These are phyloP conservation scores for Ceratocystis alfenasii DNA, from an alignment of 2,329 filamentous ascomycete genomes.

Conservation along the genomic window DNA sequence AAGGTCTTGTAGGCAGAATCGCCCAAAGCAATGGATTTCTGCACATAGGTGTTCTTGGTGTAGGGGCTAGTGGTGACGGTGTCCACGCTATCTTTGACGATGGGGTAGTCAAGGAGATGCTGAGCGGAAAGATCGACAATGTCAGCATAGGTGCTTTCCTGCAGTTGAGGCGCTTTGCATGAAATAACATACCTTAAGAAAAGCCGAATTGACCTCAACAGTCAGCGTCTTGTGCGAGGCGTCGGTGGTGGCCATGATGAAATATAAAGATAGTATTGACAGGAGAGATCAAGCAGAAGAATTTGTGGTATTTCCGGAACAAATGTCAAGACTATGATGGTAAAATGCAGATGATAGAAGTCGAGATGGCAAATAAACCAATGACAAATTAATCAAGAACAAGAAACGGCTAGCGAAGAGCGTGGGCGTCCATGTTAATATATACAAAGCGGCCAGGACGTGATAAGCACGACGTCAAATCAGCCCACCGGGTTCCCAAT, in stretches of 20 bases:
- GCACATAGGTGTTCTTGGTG: constrained; percentile 70
- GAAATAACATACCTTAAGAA: constrained; percentile 36
- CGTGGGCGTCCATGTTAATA: neutral
- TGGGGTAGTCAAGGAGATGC: constrained; percentile 76
- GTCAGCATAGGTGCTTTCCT: neutral
- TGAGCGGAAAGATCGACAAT: constrained; percentile 29
- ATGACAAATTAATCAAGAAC: neutral
- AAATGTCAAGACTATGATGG: neutral
- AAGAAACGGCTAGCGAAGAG: neutral
- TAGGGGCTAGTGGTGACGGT: constrained; percentile 41
- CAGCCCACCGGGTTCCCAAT: neutral
- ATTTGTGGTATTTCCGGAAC: neutral
- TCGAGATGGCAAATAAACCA: neutral
- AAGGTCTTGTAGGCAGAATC: constrained; percentile 64
- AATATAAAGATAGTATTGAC: neutral
- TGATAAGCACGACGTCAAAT: constrained; percentile 6
- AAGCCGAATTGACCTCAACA: constrained; percentile 34
- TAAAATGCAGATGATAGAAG: neutral
- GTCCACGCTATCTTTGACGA: constrained; percentile 62
- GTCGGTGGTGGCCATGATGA: constrained; percentile 31
- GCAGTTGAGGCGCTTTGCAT: neutral
- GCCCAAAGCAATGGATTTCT: constrained; percentile 66
- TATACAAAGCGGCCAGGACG: neutral
- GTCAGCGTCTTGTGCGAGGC: constrained; percentile 16
- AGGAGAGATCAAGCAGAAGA: neutral